Evolutionary conservation across 2,329 filamentous ascomycete genomes (phyloP), one percentile per base, ranked within the genome.

Genomic region (Monosporascus sp.): DNA sequence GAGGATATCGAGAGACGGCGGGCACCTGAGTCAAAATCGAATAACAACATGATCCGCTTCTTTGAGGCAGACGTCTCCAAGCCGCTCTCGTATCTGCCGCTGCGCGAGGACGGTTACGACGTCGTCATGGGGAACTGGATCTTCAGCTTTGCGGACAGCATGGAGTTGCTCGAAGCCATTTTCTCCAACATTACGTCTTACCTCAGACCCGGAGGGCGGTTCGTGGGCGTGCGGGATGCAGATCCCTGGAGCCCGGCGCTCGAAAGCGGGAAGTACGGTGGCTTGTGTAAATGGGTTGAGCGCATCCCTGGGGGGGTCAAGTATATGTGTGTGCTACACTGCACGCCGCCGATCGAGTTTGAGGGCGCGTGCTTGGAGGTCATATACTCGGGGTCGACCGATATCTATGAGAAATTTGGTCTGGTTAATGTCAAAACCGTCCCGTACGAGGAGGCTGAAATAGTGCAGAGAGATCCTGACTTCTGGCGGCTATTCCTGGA

Each of bases 121-220:
- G 18, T 61, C 14, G 57, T 62, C 24, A 50, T 60, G 51, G 58
- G 51, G 6, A 56, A 56, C 44, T 60, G 60, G 55, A 26, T 60
- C 7, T 57, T 61, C 37, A 55, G 55, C 48, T 55, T 58, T 40
- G 58, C 54, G 20, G 43, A 47, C 8, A 47, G 20, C n/a, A 9
- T 41, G 2, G 52, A 44, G 14, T 43, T 37, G 43, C 44, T 58
- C 24, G 57, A 62, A 37, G 52, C n/a, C 22, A 61, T 62, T 53
- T 57, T 55, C 38, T 45, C 43, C 24, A 63, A 58, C 49, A 47
- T 44, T 5, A 40, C 31, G 5, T 15, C 35, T 1, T 53, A 53
- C 15, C 45, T 63, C 17, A 58, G 55, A 45, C 57, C 57, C 15
- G 57, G 61, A 3, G 61, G 61, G 0, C 45, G 46, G 6, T 55